These are phyloP conservation scores for Phytophthora vignae DNA, from an alignment of 352 stramenopile species.

Conservation along the genomic window DNA sequence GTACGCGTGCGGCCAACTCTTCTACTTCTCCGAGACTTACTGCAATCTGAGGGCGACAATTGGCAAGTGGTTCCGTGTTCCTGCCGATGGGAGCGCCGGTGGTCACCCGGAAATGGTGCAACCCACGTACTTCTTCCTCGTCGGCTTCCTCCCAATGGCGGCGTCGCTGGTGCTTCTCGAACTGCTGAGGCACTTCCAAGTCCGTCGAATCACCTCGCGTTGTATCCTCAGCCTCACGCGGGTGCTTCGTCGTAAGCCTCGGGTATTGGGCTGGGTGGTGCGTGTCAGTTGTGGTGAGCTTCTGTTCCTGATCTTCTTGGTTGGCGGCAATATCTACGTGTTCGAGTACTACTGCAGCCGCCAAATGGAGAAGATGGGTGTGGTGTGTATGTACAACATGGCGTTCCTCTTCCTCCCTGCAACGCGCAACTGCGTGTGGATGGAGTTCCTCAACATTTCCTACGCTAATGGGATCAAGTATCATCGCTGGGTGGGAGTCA, in stretches of 20 bases:
- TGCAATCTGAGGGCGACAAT: slow-evolving; percentile 23
- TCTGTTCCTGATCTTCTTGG: slow-evolving; percentile 29
- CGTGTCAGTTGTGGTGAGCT: slow-evolving; percentile 50
- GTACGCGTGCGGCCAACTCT: slow-evolving; percentile 44
- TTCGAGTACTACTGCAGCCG: slow-evolving; percentile 29
- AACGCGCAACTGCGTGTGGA: slow-evolving; percentile 60
- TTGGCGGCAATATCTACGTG: slow-evolving; percentile 43
- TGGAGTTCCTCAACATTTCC: slow-evolving; percentile 67
- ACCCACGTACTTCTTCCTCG: slow-evolving; percentile 62
- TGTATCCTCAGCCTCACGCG: slow-evolving; percentile 38
- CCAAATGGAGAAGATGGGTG: slow-evolving; percentile 27
- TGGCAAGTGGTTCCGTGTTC: slow-evolving; percentile 46
- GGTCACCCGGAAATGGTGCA: slow-evolving; percentile 61
- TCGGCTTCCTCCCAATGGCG: slow-evolving; percentile 48
- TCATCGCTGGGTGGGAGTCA: slow-evolving; percentile 55
- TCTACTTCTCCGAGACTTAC: slow-evolving; percentile 37
- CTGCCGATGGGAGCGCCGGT: slow-evolving; percentile 18
- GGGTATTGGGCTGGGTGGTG: slow-evolving; percentile 36
- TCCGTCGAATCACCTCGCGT: slow-evolving; percentile 41
- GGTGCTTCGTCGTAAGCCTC: slow-evolving; percentile 55
- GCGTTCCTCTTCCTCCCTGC: slow-evolving; percentile 55
- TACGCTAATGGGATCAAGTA: slow-evolving; percentile 65
- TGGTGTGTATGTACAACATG: slow-evolving; percentile 58
- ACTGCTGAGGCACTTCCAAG: slow-evolving; percentile 45
- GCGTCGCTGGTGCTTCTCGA: slow-evolving; percentile 49